Percentiles rank a stretch among this genome's conserved stretches.
These are phyloP conservation scores for Aquilaria malaccensis DNA, from an alignment of 345 rosid species.

Conservation along the genomic window DNA sequence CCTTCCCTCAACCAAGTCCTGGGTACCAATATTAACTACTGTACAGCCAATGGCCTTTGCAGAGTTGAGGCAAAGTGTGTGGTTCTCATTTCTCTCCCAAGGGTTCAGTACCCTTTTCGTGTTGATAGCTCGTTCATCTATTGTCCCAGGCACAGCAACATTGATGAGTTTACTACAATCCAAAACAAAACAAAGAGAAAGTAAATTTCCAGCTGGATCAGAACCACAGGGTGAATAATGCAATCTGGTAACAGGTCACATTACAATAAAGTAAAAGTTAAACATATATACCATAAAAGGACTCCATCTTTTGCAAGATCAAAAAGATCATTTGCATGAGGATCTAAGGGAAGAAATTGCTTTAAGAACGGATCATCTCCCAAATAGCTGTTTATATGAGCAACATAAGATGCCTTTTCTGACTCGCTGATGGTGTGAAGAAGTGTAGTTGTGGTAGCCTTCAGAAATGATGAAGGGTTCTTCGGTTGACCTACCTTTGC, in stretches of 20 bases:
- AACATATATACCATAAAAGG: constrained; percentile 57
- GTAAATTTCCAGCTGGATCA: constrained; percentile 6
- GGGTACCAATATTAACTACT: constrained; percentile 75
- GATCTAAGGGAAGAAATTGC: constrained; percentile 90
- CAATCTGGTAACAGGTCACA: constrained; percentile 1
- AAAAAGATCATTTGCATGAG: constrained; percentile 59
- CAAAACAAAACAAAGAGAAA: background rate
- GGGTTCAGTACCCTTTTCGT: constrained; percentile 72
- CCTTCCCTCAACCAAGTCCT: constrained; percentile 87
- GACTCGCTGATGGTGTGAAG: constrained; percentile 70
- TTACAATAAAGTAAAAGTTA: background rate
- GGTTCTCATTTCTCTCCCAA: constrained; percentile 96
- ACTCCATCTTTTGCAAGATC: constrained; percentile 87
- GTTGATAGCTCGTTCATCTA: constrained; percentile 90
- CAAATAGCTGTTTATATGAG: constrained; percentile 86
- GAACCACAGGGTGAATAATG: constrained; percentile 12
- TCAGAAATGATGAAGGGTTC: constrained; percentile 64
- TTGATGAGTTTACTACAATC: constrained; percentile 73
- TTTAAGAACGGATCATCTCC: constrained; percentile 77
- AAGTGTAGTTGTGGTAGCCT: constrained; percentile 57
- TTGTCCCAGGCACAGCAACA: constrained; percentile 86
- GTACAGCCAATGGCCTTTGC: constrained; percentile 92
- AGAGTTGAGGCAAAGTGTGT: constrained; percentile 88
- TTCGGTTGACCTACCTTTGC: constrained; percentile 52
- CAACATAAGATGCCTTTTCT: constrained; percentile 75